phyloP scores from a whole-genome alignment of 1,139 yeast species.

The Sugiyamaella pinicola region DNA sequence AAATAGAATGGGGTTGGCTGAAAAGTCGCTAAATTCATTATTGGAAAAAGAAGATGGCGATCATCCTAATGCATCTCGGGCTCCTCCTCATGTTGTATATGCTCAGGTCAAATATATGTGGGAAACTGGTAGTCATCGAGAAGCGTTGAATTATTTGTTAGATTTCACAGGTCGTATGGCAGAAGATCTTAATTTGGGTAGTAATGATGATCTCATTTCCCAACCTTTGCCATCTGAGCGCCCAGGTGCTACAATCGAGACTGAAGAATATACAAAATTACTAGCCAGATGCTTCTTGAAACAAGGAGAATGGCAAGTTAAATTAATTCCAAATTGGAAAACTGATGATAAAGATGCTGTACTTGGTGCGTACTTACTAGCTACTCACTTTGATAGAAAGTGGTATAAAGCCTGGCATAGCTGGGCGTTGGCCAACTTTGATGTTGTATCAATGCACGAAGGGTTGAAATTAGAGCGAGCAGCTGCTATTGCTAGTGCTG shows the following conservation, averaged over 20 bases:
- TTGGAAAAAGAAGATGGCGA: conserved; percentile 53
- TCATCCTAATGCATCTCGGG: conserved; percentile 66
- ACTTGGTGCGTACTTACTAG: conserved; percentile 86
- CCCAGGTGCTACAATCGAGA: conserved; percentile 75
- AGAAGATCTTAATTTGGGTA: conserved; percentile 59
- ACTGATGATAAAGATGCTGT: conserved; percentile 75
- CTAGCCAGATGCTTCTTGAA: conserved; percentile 93
- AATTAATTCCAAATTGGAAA: conserved; percentile 74
- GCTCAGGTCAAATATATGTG: conserved; percentile 96
- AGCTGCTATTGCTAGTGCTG: conserved; percentile 20
- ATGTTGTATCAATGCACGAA: conserved; percentile 71
- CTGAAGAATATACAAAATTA: conserved; percentile 80
- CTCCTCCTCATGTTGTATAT: conserved; percentile 95
- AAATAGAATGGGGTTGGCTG: conserved; percentile 89
- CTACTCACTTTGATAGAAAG: conserved; percentile 87
- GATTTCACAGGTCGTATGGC: conserved; percentile 93
- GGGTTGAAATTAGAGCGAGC: conserved; percentile 22
- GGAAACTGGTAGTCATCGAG: conserved; percentile 89
- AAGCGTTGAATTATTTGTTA: conserved; percentile 80
- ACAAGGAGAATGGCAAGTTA: conserved; percentile 98
- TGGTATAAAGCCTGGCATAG: conserved; percentile 99
- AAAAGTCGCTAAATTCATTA: conserved; percentile 79
- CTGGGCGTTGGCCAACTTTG: conserved; percentile 98
- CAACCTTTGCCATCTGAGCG: conserved; percentile 82
- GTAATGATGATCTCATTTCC: conserved; percentile 79